phyloP scores from a whole-genome alignment of 192 early-diverging fungal species.

The Entomortierella lignicola region DNA sequence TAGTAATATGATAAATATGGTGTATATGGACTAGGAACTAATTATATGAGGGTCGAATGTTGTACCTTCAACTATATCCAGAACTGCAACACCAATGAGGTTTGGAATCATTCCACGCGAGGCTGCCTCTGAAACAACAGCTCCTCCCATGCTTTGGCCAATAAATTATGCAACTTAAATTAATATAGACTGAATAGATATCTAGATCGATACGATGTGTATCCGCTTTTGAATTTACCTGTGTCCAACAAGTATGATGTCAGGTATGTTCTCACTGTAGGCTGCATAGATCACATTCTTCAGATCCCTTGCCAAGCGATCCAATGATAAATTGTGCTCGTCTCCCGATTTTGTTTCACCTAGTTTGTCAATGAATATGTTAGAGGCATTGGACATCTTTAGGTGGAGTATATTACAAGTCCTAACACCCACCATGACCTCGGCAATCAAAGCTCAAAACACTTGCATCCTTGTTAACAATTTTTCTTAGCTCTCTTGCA shows the following conservation, averaged over 20 bases:
- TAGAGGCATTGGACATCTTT: neutral
- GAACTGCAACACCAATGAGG: constrained; percentile 71
- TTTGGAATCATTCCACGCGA: constrained; percentile 59
- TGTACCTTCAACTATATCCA: constrained; percentile 85
- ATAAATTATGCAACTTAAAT: neutral
- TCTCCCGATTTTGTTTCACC: constrained; percentile 59
- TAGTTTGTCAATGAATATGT: constrained; percentile 3
- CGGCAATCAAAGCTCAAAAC: constrained; percentile 77
- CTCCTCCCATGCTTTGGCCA: constrained; percentile 77
- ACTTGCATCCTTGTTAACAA: constrained; percentile 49
- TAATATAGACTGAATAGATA: too few relatives aligned
- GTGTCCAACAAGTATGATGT: constrained; percentile 82
- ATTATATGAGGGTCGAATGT: neutral
- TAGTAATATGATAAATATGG: too few relatives aligned
- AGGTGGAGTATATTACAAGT: neutral
- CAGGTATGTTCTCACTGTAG: constrained; percentile 60
- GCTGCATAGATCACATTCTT: constrained; percentile 57
- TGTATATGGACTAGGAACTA: too few relatives aligned
- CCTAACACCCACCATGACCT: constrained; percentile 70
- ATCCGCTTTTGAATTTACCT: too few relatives aligned
- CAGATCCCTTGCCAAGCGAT: constrained; percentile 69
- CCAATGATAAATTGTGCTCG: constrained; percentile 66
- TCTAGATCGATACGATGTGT: too few relatives aligned
- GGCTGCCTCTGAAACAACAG: constrained; percentile 75
- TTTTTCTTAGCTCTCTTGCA: constrained; percentile 60